phyloP scores from a whole-genome alignment of 2,329 filamentous ascomycete species.

The Penicillium brasilianum region DNA sequence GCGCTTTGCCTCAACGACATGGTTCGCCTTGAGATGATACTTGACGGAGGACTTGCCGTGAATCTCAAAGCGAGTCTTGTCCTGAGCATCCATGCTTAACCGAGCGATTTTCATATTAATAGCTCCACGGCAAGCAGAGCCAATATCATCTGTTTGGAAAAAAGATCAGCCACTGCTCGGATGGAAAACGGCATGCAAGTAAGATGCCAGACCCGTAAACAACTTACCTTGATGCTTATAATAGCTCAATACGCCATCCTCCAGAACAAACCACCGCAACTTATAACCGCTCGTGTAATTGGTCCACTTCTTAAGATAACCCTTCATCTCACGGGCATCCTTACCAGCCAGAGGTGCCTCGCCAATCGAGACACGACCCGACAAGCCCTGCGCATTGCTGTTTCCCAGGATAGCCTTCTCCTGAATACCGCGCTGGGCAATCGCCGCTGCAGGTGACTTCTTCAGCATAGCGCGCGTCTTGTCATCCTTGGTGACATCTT shows the following conservation, averaged over 20 bases:
- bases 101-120: constrained; percentile 98
- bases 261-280: constrained; percentile 94
- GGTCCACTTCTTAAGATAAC: constrained; percentile 99
- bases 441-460: constrained; percentile 89
- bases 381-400: constrained; percentile 63
- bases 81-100: constrained; percentile 93
- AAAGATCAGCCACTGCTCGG: constrained; percentile 25
- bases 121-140: constrained; percentile 91
- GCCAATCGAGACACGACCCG: constrained; percentile 48
- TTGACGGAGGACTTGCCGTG: constrained; percentile 98
- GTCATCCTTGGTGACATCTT: constrained; percentile 96
- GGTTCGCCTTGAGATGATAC: constrained; percentile 96
- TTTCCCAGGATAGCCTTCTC: constrained; percentile 94
- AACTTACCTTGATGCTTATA: constrained; percentile 85
- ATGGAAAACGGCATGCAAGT: neutral
- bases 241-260: constrained; percentile 96
- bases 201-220: neutral
- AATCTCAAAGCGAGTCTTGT: constrained; percentile 98
- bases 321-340: constrained; percentile 95
- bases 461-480: constrained; percentile 86
- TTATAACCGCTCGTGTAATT: constrained; percentile 99
- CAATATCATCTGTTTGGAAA: constrained; percentile 72
- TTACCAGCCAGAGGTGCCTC: constrained; percentile 70
- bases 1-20: constrained; percentile 95
- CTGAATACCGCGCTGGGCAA: constrained; percentile 92